A percentile compares a stretch with the other conserved stretches of the same genome.
phyloP scores from a whole-genome alignment of 306 rosid species.

The Delonix regia region DNA sequence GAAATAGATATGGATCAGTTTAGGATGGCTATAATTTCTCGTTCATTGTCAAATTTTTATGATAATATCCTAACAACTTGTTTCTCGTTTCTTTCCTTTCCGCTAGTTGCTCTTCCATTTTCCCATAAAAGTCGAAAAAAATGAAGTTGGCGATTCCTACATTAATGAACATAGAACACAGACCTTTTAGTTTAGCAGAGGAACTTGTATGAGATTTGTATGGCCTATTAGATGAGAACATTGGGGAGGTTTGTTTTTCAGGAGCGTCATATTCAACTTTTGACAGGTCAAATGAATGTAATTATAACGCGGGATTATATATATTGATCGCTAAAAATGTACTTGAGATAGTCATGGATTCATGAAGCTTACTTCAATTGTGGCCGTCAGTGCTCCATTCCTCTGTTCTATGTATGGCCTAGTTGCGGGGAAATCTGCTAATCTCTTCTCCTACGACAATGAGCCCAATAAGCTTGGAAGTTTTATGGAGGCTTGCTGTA shows the following conservation, averaged over 20 bases:
- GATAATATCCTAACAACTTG: conserved; percentile 4
- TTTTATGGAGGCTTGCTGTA: no score
- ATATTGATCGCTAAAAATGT: neutral
- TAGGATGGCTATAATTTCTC: neutral
- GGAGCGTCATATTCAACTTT: neutral
- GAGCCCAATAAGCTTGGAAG: no score
- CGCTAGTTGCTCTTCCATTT: neutral
- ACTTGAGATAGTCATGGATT: neutral
- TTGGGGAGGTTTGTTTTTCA: neutral
- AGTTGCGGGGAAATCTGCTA: no score
- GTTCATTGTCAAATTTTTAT: neutral
- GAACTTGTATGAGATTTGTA: conserved; percentile 1
- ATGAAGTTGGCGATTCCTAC: no score
- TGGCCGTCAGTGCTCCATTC: no score
- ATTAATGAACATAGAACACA: neutral
- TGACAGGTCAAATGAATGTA: neutral
- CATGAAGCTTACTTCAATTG: neutral
- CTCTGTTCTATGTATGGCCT: no score
- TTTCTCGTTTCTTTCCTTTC: neutral
- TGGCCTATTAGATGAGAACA: conserved; percentile 13
- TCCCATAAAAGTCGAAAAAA: neutral
- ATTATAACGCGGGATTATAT: neutral
- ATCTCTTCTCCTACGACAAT: no score
- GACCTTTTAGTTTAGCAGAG: neutral
- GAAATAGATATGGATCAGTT: neutral